Conservation (phyloP, 768 basidiomycete species). For the Leccinum disarticulatum region DNA sequence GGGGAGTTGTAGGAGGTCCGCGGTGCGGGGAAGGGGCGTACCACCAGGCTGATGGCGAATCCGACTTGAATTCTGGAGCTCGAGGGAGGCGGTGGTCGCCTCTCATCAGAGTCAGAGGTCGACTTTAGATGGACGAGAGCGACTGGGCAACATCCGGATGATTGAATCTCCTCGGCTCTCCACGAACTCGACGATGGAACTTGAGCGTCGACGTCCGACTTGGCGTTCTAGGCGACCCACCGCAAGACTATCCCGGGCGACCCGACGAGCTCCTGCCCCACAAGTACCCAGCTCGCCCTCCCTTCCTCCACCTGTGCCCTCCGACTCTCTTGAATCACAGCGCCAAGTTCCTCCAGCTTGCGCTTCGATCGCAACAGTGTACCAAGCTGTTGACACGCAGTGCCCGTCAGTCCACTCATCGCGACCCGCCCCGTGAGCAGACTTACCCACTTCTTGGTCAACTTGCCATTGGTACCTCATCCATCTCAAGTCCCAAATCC, state of each 20-base stretch:
- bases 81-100: neutral
- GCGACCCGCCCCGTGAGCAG: no score
- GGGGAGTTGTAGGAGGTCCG: constrained; percentile 5
- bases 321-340: no score
- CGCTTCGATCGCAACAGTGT: no score
- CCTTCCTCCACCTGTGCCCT: constrained; percentile 22
- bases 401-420: no score
- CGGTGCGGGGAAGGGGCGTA: constrained; percentile 6
- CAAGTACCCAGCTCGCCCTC: constrained; percentile 18
- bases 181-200: neutral
- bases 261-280: constrained; percentile 24
- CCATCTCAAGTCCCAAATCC: constrained; percentile 13
- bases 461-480: constrained; percentile 11
- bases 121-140: neutral
- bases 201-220: neutral
- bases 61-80: constrained; percentile 5
- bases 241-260: constrained; percentile 13
- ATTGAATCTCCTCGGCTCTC: constrained; percentile 6
- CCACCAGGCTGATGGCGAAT: constrained; percentile 16
- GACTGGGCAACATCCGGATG: constrained; percentile 9
- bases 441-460: no score
- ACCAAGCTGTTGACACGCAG: no score
- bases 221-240: neutral
- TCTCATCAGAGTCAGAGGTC: neutral
- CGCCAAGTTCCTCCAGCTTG: no score